Evolutionary conservation across 2,329 filamentous ascomycete species (phyloP), one percentile per base, ranked within the genome.

Genomic region (Calonectria leucothoes): DNA sequence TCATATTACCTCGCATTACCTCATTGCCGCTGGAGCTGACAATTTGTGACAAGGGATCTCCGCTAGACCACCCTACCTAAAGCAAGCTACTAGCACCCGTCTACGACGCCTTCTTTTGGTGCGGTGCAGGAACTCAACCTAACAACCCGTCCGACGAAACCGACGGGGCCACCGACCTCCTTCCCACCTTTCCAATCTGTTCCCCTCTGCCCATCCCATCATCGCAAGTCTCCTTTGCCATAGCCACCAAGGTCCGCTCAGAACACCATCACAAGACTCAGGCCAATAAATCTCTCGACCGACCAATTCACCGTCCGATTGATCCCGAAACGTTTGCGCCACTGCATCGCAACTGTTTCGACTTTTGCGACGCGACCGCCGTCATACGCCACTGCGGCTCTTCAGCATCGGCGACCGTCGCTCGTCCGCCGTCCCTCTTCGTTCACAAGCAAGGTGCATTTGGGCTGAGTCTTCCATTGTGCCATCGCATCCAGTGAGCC

Each of bases 321-420:
- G 70, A 72, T 65, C 73, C 69, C 65, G 52, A 64, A 66, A 31
- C 71, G 52, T 70, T 77, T 78, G 76, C 72, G 78, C 75, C 70
- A 68, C 72, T 72, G 70, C 69, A 76, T 72, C 75, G 73, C 71
- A 78, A 77, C 63, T 75, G 76, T 71, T 72, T 73, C 73, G 67
- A 75, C 63, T 75, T 75, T 75, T 72, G 72, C 71, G 77, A 78
- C 71, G 66, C 74, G 70, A 75, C 74, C 64, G 70, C 61, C 64
- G 63, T 52, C 64, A 45, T 25, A 70, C 76, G 72, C 72, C 72
- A 72, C 75, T 75, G 67, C 75, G 74, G 57, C 70, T 66, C 25
- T 39, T 20, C 59, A 59, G 65, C 42, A 45, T 45, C 70, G 15
- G 45, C 49, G 27, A 61, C 29, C 20, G 69, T 72, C 48, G 57